Evolutionary conservation across 2,329 filamentous ascomycete genomes (phyloP), one percentile per base, ranked within the genome.

Genomic region (Phaeophleospora eucalypticola): DNA sequence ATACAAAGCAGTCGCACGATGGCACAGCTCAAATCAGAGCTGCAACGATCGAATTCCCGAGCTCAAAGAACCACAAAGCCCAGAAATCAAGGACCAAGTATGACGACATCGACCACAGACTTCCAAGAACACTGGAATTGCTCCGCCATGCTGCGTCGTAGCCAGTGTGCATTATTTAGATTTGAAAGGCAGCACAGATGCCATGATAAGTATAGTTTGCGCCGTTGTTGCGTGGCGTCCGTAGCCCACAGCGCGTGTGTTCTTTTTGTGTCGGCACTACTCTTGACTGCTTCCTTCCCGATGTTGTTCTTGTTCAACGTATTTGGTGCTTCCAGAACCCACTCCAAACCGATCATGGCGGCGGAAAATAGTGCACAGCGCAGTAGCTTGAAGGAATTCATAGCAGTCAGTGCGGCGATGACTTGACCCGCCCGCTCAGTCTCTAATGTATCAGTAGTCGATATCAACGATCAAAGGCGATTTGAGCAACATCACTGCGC

Each of bases 391-490:
- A 63, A 60, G 41, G 60, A 64, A 16, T 64, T 62, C 36, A 45
- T 62, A n/a, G 57, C 59, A 37, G 58, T 61, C 54, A 15, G 58
- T 51, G 15, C 24, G 6, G 24, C 24, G 6, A 12, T 29, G 6
- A 29, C 7, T 12, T 6, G 12, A 29, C 6, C 24, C 7, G 24
- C 24, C 7, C 7, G 24, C 7, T 12, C 6, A 29, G 12, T 6
- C 12, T 12, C 12, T 6, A 29, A 6, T 29, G 6, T 16, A 47
- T 34, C 29, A 12, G 6, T 41, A 65, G 63, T 71, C 68, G 0
- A 71, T 73, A 38, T 66, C 71, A 21, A 72, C 70, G 1, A 71
- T 74, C 44, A 68, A 66, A 58, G 71, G 71, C 29, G 71, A 74
- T 46, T 62, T 74, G 4, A 67, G 62, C 36, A 74, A 71, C 43